Evolutionary conservation across 306 rosid genomes (phyloP).

Genomic region (Amphicarpaea edgeworthii): DNA sequence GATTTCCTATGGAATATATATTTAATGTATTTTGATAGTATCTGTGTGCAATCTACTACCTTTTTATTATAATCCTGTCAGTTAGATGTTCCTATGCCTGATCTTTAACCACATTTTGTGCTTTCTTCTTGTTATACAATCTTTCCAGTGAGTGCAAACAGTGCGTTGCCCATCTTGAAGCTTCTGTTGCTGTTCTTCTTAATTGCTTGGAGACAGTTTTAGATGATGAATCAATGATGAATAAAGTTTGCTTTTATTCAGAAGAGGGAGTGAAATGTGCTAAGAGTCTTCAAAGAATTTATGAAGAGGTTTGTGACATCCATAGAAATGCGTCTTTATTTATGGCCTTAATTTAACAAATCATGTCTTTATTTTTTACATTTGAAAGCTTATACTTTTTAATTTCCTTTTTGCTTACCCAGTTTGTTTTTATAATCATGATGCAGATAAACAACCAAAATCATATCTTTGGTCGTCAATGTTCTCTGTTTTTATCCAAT

Average conservation of each 20-base stretch:
- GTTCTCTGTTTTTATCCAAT: slow-evolving; percentile 74
- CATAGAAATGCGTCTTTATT: slow-evolving; percentile 19
- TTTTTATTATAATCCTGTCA: slow-evolving; percentile 29
- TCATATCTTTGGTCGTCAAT: slow-evolving; percentile 66
- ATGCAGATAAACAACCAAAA: slow-evolving; percentile 85
- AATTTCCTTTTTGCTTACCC: slow-evolving; percentile 40
- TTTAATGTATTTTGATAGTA: slow-evolving; percentile 35
- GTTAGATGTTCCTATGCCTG: slow-evolving; percentile 16
- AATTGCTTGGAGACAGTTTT: slow-evolving; percentile 77
- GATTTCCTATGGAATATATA: slow-evolving; percentile 18
- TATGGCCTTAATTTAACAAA: slow-evolving; percentile 32
- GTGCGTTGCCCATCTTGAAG: slow-evolving; percentile 73
- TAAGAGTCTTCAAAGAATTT: slow-evolving; percentile 75
- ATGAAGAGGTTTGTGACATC: slow-evolving; percentile 43
- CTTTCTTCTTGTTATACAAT: slow-evolving; percentile 36
- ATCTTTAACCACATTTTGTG: slow-evolving; percentile 16
- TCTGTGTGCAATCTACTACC: slow-evolving; percentile 25
- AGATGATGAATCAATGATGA: slow-evolving; percentile 48
- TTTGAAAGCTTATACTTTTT: slow-evolving; percentile 22
- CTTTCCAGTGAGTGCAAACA: slow-evolving; percentile 72
- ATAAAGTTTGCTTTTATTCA: slow-evolving; percentile 65
- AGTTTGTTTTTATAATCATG: slow-evolving; percentile 45
- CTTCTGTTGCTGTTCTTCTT: slow-evolving; percentile 82
- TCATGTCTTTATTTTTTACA: slow-evolving; percentile 2
- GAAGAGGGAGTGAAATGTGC: slow-evolving; percentile 92